These are phyloP conservation scores for Botrytis squamosa DNA, from an alignment of 2,329 filamentous ascomycete genomes.

Conservation along the genomic window DNA sequence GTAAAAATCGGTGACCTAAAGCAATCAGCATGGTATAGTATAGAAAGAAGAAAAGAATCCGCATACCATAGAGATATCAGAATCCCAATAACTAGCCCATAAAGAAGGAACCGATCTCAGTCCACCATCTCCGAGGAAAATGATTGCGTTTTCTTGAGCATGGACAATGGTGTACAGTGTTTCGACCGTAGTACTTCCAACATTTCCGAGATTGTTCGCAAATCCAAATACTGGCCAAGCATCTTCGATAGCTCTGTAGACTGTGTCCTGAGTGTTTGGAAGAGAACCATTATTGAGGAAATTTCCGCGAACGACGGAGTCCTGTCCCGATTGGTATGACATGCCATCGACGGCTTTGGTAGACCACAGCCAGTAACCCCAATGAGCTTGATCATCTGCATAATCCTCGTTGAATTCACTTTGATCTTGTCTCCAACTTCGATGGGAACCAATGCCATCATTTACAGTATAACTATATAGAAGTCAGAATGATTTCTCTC, in stretches of 20 bases:
- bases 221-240: slow-evolving; percentile 82
- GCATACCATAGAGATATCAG: slow-evolving; percentile 56
- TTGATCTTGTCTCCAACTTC: slow-evolving; percentile 31
- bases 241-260: slow-evolving; percentile 66
- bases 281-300: slow-evolving; percentile 66
- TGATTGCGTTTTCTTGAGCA: slow-evolving; percentile 34
- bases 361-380: slow-evolving; percentile 78
- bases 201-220: slow-evolving; percentile 33
- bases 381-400: slow-evolving; percentile 58
- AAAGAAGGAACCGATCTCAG: slow-evolving; percentile 67
- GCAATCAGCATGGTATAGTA: slow-evolving; percentile 17
- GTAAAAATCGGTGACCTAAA: slow-evolving; percentile 67
- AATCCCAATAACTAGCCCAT: slow-evolving; percentile 72
- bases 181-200: slow-evolving; percentile 26
- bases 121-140: slow-evolving; percentile 43
- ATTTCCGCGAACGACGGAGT: slow-evolving; percentile 59
- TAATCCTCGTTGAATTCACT: slow-evolving; percentile 37
- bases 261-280: slow-evolving; percentile 60
- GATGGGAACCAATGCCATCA: slow-evolving; percentile 32
- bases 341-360: slow-evolving; percentile 57
- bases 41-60: not conserved
- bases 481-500: slow-evolving; percentile 48
- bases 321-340: slow-evolving; percentile 68
- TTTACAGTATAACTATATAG: slow-evolving; percentile 28
- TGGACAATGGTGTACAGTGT: slow-evolving; percentile 35